phyloP scores from a whole-genome alignment of 23 red algal species.

The Gracilaria gracilis region DNA sequence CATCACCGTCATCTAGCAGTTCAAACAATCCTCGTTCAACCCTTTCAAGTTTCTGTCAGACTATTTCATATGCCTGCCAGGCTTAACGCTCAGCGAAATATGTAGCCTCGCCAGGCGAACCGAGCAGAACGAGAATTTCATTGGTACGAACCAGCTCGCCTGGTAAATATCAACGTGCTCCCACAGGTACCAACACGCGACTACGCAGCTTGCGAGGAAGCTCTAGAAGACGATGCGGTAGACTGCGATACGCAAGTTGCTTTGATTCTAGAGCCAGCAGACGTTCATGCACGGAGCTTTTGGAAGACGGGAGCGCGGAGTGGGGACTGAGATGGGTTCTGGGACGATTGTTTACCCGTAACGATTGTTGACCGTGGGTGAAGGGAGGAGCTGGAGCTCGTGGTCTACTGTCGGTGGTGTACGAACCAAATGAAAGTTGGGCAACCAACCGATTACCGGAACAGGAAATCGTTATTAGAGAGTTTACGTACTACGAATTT shows the following conservation, averaged over 20 bases:
- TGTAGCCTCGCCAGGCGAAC: conserved; percentile 24
- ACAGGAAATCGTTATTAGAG: background rate
- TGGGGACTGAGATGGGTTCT: background rate
- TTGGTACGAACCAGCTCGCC: conserved; percentile 55
- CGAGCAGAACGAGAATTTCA: conserved; percentile 45
- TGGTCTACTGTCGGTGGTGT: background rate
- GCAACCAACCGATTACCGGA: too few relatives aligned
- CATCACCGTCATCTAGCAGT: background rate
- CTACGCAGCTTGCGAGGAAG: conserved; percentile 41
- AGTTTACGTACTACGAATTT: too few relatives aligned
- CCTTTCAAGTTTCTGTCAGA: conserved; percentile 12
- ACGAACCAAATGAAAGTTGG: background rate
- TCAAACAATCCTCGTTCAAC: conserved; percentile 14
- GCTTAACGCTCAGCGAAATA: conserved; percentile 63
- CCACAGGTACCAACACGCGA: conserved; percentile 41
- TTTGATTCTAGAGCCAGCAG: conserved; percentile 18
- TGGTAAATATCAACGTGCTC: conserved; percentile 30
- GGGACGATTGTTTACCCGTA: background rate
- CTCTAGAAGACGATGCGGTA: conserved; percentile 16
- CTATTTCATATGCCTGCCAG: conserved; percentile 50
- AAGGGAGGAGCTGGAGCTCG: too few relatives aligned
- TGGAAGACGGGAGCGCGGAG: background rate
- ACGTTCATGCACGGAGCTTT: conserved; percentile 27
- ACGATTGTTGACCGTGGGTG: background rate
- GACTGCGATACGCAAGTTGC: conserved; percentile 26